Conservation (phyloP, 2,329 filamentous ascomycete genomes). For the Alternaria ventricosa region DNA sequence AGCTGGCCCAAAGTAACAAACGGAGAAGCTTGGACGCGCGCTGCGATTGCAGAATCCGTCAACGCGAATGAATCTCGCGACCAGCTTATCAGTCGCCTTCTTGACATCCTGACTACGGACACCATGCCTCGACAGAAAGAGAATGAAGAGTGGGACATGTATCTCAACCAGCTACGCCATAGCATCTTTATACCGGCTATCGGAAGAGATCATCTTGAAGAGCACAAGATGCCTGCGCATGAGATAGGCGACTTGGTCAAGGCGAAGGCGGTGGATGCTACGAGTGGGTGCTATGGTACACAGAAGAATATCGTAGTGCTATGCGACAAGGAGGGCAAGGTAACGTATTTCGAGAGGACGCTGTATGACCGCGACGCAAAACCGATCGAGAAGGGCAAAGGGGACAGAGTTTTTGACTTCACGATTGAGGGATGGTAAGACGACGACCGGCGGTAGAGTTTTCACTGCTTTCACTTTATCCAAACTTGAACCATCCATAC, state of each 20-base stretch:
- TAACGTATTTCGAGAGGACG: conserved; percentile 69
- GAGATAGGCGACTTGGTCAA: conserved; percentile 52
- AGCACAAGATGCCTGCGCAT: conserved; percentile 45
- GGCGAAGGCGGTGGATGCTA: conserved; percentile 45
- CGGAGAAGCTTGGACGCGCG: conserved; percentile 61
- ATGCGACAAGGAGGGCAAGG: conserved; percentile 60
- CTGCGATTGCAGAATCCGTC: conserved; percentile 57
- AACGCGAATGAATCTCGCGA: conserved; percentile 54
- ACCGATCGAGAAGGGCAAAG: conserved; percentile 53
- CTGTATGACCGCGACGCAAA: conserved; percentile 62
- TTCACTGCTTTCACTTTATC: background rate
- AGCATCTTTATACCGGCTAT: conserved; percentile 67
- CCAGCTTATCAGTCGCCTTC: conserved; percentile 58
- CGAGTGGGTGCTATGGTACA: conserved; percentile 65
- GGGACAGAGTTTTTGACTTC: conserved; percentile 58
- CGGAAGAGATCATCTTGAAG: conserved; percentile 54
- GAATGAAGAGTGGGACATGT: conserved; percentile 61
- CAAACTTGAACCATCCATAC: background rate
- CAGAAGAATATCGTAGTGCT: conserved; percentile 69
- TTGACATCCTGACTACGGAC: conserved; percentile 61
- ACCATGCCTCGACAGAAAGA: conserved; percentile 60
- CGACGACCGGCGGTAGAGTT: too few species aligned
- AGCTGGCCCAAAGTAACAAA: conserved; percentile 68
- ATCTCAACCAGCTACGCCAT: conserved; percentile 62
- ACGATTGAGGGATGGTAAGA: conserved; percentile 54